Evolutionary conservation across 257 asterid genomes (phyloP).

Genomic region (Cruciata laevipes): DNA sequence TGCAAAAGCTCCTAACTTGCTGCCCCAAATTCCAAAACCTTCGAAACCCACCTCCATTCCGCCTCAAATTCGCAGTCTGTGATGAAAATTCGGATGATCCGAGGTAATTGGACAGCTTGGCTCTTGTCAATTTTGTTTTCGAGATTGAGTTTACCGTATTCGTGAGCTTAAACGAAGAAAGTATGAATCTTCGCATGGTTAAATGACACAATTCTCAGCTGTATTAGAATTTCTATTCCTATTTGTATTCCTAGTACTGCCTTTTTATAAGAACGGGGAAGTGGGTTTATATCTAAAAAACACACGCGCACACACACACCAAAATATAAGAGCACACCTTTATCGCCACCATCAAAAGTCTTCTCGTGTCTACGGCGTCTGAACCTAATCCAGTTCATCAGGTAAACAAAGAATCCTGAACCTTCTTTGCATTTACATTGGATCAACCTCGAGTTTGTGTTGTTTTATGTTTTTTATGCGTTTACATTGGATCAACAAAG

Average conservation of each 20-base stretch:
- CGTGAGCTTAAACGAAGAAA: neutral
- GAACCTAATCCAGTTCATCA: neutral
- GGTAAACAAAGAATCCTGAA: neutral
- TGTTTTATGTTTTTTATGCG: no score
- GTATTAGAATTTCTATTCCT: neutral
- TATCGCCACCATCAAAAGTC: neutral
- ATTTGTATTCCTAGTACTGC: neutral
- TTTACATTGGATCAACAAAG: neutral
- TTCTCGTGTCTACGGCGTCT: neutral
- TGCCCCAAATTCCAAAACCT: conserved; percentile 21
- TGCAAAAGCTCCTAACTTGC: conserved; percentile 37
- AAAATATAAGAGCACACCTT: neutral
- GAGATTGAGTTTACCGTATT: neutral
- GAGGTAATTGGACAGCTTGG: conserved; percentile 15
- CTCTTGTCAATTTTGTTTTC: conserved; percentile 12
- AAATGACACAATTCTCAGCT: neutral
- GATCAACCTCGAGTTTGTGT: neutral
- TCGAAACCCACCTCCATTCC: conserved; percentile 20
- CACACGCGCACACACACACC: neutral
- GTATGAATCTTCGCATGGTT: conserved; percentile 34
- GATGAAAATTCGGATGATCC: conserved; percentile 10
- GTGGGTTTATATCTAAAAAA: neutral
- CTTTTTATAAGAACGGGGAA: neutral
- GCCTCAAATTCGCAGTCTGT: conserved; percentile 16
- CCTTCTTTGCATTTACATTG: neutral